These are phyloP conservation scores for Fomitopsis serialis DNA, from an alignment of 768 basidiomycete species.

Conservation along the genomic window DNA sequence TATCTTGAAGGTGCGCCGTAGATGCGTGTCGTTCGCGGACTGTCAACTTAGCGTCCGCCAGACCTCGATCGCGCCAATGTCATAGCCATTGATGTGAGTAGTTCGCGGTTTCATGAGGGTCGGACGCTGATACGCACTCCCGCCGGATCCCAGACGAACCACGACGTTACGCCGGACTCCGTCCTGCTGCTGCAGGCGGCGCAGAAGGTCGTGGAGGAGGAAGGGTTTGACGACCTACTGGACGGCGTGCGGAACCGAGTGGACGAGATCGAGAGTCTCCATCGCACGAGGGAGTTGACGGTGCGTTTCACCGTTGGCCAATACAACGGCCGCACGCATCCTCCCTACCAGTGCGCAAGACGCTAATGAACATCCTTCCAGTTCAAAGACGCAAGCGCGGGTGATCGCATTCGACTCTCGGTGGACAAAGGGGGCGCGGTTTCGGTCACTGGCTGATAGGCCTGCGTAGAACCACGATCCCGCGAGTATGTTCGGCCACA, in stretches of 20 bases:
- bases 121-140: neutral
- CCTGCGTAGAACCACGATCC: neutral
- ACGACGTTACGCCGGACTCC: conserved; percentile 78
- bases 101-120: neutral
- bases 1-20: conserved; percentile 62
- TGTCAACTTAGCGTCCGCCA: conserved; percentile 16
- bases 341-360: too few relatives aligned
- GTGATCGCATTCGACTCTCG: conserved; percentile 38
- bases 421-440: conserved; percentile 41
- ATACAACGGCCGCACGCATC: conserved; percentile 1
- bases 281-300: conserved; percentile 72
- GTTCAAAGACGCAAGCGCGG: conserved; percentile 37
- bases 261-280: conserved; percentile 83
- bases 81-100: conserved; percentile 73
- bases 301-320: conserved; percentile 32
- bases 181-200: conserved; percentile 72
- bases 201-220: conserved; percentile 61
- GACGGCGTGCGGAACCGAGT: conserved; percentile 70
- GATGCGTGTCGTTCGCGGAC: conserved; percentile 1
- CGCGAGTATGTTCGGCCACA: too few relatives aligned
- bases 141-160: conserved; percentile 43
- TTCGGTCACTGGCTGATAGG: neutral
- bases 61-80: conserved; percentile 68
- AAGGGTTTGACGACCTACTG: conserved; percentile 76
- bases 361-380: conserved; percentile 7